Percentiles rank a stretch among this genome's conserved stretches.
Conservation (phyloP, 2,329 filamentous ascomycete species). For the Parafenestella ontariensis region DNA sequence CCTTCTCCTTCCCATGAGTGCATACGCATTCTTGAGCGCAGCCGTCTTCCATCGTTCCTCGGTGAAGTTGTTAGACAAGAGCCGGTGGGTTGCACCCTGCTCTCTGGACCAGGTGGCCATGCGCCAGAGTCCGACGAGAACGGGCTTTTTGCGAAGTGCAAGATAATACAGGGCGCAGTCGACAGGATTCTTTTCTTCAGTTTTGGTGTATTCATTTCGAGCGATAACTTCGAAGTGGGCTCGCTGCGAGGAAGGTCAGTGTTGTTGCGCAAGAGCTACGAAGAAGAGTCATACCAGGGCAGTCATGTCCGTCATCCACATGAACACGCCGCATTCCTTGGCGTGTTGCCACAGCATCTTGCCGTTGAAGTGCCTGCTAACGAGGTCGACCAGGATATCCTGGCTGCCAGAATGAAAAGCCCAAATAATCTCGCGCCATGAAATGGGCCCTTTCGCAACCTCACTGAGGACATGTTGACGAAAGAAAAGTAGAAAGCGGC, state of each 20-base stretch:
- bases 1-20: slow-evolving; percentile 85
- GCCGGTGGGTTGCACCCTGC: slow-evolving; percentile 77
- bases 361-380: slow-evolving; percentile 79
- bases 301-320: slow-evolving; percentile 84
- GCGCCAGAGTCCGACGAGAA: slow-evolving; percentile 90
- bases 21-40: slow-evolving; percentile 95
- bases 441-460: slow-evolving; percentile 68
- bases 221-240: slow-evolving; percentile 89
- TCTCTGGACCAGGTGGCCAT: slow-evolving; percentile 92
- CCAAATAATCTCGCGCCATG: slow-evolving; percentile 80
- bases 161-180: slow-evolving; percentile 93
- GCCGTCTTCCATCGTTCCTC: slow-evolving; percentile 87
- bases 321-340: slow-evolving; percentile 85
- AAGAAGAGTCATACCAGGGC: slow-evolving; percentile 69
- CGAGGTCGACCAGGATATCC: slow-evolving; percentile 86
- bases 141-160: slow-evolving; percentile 86
- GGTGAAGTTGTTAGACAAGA: slow-evolving; percentile 89
- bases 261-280: not conserved
- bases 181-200: slow-evolving; percentile 85
- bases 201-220: slow-evolving; percentile 89
- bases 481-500: slow-evolving; percentile 87
- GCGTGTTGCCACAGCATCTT: slow-evolving; percentile 86
- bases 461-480: slow-evolving; percentile 77
- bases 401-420: slow-evolving; percentile 86
- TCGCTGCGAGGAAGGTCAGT: slow-evolving; percentile 55